Conservation (phyloP, 306 rosid genomes). For the Glycyrrhiza uralensis region DNA sequence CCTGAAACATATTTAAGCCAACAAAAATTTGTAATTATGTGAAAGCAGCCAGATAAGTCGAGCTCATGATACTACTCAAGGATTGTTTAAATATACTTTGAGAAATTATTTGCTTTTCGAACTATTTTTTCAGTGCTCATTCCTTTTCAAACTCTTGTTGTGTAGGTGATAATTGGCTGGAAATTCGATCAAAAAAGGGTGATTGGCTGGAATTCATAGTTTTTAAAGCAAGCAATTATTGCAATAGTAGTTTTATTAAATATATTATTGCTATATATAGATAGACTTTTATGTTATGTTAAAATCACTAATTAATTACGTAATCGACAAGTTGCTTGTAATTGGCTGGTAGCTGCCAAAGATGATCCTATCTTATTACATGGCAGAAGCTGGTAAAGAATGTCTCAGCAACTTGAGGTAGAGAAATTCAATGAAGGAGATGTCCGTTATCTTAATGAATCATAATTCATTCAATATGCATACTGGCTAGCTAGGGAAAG, state of each 20-base stretch:
- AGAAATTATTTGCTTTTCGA: background rate
- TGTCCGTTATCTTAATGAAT: conserved; percentile 25
- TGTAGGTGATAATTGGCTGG: too few relatives aligned
- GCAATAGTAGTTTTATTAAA: background rate
- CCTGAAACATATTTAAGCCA: too few relatives aligned
- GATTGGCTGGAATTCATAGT: background rate
- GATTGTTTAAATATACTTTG: background rate
- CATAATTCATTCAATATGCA: conserved; percentile 21
- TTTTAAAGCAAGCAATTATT: background rate
- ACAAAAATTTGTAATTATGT: background rate
- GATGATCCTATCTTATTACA: background rate
- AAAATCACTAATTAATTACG: conserved; percentile 25
- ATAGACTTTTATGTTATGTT: background rate
- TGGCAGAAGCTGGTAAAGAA: conserved; percentile 22
- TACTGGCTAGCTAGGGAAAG: background rate
- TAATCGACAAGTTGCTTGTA: conserved; percentile 24
- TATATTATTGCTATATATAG: conserved; percentile 1
- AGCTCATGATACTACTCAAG: background rate
- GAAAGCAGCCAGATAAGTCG: background rate
- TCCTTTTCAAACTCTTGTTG: conserved; percentile 19
- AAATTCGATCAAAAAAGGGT: too few relatives aligned
- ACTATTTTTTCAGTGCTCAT: background rate
- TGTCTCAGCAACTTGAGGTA: conserved; percentile 42
- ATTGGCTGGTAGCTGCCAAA: background rate
- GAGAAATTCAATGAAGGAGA: background rate